Evolutionary conservation across 2,329 filamentous ascomycete species (phyloP).

Genomic region (Penicillium sp.): DNA sequence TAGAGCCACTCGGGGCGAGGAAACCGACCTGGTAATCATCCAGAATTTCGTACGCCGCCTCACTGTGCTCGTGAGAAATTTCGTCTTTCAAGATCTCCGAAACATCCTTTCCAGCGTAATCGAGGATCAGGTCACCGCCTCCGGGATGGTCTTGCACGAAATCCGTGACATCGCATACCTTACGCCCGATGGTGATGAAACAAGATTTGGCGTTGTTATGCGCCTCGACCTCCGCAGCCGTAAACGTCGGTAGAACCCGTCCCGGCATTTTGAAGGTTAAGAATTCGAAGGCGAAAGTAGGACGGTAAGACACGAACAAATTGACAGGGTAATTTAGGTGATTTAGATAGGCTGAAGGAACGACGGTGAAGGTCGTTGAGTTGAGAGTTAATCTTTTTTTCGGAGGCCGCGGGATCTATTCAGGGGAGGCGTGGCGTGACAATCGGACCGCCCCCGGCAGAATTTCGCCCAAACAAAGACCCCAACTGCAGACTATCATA

Average conservation of each 20-base stretch:
- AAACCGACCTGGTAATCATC: slow-evolving; percentile 86
- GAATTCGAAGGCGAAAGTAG: background rate
- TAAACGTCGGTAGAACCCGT: slow-evolving; percentile 78
- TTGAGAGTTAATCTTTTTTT: background rate
- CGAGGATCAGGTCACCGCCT: slow-evolving; percentile 80
- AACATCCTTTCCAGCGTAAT: slow-evolving; percentile 87
- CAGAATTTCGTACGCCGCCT: slow-evolving; percentile 92
- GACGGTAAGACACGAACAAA: background rate
- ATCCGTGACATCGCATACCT: slow-evolving; percentile 92
- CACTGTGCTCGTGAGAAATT: slow-evolving; percentile 79
- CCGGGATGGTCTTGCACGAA: slow-evolving; percentile 91
- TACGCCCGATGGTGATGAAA: slow-evolving; percentile 85
- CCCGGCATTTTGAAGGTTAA: slow-evolving; percentile 64
- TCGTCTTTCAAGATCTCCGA: slow-evolving; percentile 78
- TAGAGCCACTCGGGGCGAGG: slow-evolving; percentile 60
- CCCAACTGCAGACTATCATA: background rate
- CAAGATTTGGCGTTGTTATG: slow-evolving; percentile 81
- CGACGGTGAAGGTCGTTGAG: background rate
- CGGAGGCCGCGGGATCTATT: slow-evolving; percentile 12
- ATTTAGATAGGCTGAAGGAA: background rate
- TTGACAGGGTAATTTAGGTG: background rate
- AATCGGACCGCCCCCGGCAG: slow-evolving; percentile 21
- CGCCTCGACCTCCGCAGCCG: slow-evolving; percentile 73
- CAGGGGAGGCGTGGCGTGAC: slow-evolving; percentile 27
- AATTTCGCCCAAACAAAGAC: background rate